phyloP scores from a whole-genome alignment of 352 stramenopile genomes.

The Phytophthora fragariaefolia region DNA sequence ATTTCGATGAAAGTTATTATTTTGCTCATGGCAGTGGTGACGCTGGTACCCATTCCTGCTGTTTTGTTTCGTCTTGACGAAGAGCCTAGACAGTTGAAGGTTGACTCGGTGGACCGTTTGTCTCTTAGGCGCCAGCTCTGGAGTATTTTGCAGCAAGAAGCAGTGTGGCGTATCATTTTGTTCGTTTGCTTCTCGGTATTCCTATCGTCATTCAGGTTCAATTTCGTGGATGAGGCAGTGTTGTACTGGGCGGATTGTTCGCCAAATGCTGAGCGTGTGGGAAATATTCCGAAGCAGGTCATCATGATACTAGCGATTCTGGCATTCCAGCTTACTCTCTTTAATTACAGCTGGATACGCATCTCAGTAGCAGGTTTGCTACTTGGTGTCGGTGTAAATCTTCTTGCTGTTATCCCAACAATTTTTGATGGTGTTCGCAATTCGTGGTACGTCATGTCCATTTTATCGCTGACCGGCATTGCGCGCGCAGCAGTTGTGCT shows the following conservation, averaged over 20 bases:
- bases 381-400: slow-evolving; percentile 40
- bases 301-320: slow-evolving; percentile 57
- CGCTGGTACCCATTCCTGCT: slow-evolving; percentile 67
- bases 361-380: slow-evolving; percentile 56
- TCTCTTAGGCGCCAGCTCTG: slow-evolving; percentile 71
- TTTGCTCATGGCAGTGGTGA: slow-evolving; percentile 70
- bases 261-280: slow-evolving; percentile 45
- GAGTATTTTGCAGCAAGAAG: slow-evolving; percentile 79
- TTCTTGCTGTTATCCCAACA: slow-evolving; percentile 50
- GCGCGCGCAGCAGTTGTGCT: slow-evolving; percentile 46
- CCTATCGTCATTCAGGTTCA: slow-evolving; percentile 69
- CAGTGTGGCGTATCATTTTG: slow-evolving; percentile 75
- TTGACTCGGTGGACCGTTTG: slow-evolving; percentile 67
- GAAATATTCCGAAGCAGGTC: slow-evolving; percentile 51
- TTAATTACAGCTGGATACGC: slow-evolving; percentile 81
- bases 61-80: slow-evolving; percentile 74
- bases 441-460: slow-evolving; percentile 54
- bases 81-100: slow-evolving; percentile 75
- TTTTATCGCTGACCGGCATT: slow-evolving; percentile 54
- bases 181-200: slow-evolving; percentile 74
- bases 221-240: slow-evolving; percentile 56
- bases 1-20: slow-evolving; percentile 78
- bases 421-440: slow-evolving; percentile 56
- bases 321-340: slow-evolving; percentile 59
- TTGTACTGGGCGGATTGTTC: slow-evolving; percentile 54